Conservation (phyloP, 208 protist species). For the Spongospora subterranea region DNA sequence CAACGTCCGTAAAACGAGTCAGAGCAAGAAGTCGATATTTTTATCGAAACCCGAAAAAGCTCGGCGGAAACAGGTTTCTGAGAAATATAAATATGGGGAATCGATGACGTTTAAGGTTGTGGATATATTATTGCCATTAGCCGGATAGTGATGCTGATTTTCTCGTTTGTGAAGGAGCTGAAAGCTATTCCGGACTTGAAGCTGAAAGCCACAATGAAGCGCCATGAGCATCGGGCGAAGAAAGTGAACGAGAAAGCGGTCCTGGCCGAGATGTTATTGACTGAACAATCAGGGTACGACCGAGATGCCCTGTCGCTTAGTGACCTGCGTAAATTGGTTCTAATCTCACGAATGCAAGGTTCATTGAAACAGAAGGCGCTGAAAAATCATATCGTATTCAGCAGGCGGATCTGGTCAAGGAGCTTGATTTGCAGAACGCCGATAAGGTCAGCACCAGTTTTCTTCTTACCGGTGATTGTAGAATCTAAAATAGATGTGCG, state of each 20-base stretch:
- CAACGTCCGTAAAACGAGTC: not conserved
- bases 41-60: not conserved
- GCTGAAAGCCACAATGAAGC: not conserved
- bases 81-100: not conserved
- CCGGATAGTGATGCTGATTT: not conserved
- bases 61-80: not conserved
- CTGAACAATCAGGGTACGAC: not conserved
- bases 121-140: not conserved
- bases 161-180: slow-evolving; percentile 28
- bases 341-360: not conserved
- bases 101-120: not conserved
- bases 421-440: slow-evolving; percentile 1
- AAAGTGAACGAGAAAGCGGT: not conserved
- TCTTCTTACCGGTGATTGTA: too few species aligned
- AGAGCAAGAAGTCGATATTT: not conserved
- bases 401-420: not conserved
- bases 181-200: slow-evolving; percentile 10
- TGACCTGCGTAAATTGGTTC: too few species aligned
- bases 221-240: not conserved
- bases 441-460: slow-evolving; percentile 26
- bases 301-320: not conserved
- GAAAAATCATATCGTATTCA: slow-evolving; percentile 31
- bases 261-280: slow-evolving; percentile 1
- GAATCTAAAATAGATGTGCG: too few species aligned
- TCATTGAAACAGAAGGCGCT: slow-evolving; percentile 43